Evolutionary conservation across 306 rosid genomes (phyloP).

Genomic region (Casuarina glauca): DNA sequence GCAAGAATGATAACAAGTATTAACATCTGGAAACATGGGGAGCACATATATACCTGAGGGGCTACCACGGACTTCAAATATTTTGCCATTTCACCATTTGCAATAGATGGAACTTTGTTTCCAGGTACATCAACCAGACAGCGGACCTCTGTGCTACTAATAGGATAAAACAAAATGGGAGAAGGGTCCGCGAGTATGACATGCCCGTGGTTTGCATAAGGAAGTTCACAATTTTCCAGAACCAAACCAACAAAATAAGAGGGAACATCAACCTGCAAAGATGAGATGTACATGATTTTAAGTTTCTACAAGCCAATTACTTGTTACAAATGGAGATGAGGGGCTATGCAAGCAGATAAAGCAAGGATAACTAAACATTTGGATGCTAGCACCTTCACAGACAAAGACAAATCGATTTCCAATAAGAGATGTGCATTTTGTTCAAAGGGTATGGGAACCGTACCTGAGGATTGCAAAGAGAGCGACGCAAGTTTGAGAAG

Average conservation of each 20-base stretch:
- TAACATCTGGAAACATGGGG: background rate
- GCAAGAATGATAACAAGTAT: background rate
- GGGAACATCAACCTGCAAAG: slow-evolving; percentile 81
- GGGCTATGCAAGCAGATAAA: slow-evolving; percentile 6
- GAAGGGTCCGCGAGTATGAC: slow-evolving; percentile 92
- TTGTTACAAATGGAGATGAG: background rate
- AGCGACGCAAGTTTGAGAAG: slow-evolving; percentile 90
- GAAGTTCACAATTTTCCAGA: slow-evolving; percentile 88
- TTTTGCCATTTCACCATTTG: slow-evolving; percentile 86
- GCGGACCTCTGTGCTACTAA: slow-evolving; percentile 88
- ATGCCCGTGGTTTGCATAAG: slow-evolving; percentile 84
- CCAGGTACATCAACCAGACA: slow-evolving; percentile 98
- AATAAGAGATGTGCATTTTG: background rate
- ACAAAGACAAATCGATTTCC: slow-evolving; percentile 10
- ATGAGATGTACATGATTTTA: slow-evolving; percentile 17
- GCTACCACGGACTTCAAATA: slow-evolving; percentile 84
- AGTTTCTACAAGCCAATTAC: slow-evolving; percentile 11
- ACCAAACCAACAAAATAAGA: slow-evolving; percentile 89
- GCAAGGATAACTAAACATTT: background rate
- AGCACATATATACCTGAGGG: slow-evolving; percentile 64
- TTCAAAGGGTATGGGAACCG: slow-evolving; percentile 6
- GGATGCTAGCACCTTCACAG: slow-evolving; percentile 7
- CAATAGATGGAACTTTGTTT: slow-evolving; percentile 87
- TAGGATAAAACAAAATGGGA: slow-evolving; percentile 87
- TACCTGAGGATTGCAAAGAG: slow-evolving; percentile 89